Conservation (phyloP, 1,284 basidiomycete species). For the Chalciporus sp. region DNA sequence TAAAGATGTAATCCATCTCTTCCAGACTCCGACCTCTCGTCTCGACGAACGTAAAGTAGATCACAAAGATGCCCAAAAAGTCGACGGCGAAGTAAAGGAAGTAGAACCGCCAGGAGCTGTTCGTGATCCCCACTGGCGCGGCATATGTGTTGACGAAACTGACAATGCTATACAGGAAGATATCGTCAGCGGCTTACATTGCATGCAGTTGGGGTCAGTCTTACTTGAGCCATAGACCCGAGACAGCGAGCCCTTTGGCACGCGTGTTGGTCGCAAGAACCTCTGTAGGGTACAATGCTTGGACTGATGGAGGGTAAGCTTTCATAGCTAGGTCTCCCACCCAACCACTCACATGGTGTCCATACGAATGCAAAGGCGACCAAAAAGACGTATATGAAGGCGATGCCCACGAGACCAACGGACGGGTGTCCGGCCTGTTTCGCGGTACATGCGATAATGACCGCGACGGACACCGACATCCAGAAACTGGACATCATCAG, state of each 20-base stretch:
- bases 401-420: slow-evolving; percentile 16
- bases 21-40: slow-evolving; percentile 4
- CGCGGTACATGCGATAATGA: slow-evolving; percentile 18
- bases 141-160: slow-evolving; percentile 25
- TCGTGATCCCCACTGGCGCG: slow-evolving; percentile 18
- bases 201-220: background rate
- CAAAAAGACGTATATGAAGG: slow-evolving; percentile 24
- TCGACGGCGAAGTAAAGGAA: slow-evolving; percentile 19
- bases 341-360: slow-evolving; percentile 14
- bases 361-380: slow-evolving; percentile 18
- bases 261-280: slow-evolving; percentile 21
- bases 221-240: slow-evolving; percentile 17
- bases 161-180: slow-evolving; percentile 8
- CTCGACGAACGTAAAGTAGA: slow-evolving; percentile 5
- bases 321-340: slow-evolving; percentile 7
- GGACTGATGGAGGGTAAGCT: background rate
- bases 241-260: slow-evolving; percentile 21
- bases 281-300: slow-evolving; percentile 19
- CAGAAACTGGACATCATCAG: slow-evolving; percentile 14
- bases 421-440: slow-evolving; percentile 12
- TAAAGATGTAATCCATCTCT: slow-evolving; percentile 6
- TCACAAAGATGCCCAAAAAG: slow-evolving; percentile 11
- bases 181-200: background rate
- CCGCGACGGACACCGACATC: slow-evolving; percentile 14
- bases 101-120: slow-evolving; percentile 17